phyloP scores from a whole-genome alignment of 805 yeast genomes.

The Wickerhamomyces canadensis region DNA sequence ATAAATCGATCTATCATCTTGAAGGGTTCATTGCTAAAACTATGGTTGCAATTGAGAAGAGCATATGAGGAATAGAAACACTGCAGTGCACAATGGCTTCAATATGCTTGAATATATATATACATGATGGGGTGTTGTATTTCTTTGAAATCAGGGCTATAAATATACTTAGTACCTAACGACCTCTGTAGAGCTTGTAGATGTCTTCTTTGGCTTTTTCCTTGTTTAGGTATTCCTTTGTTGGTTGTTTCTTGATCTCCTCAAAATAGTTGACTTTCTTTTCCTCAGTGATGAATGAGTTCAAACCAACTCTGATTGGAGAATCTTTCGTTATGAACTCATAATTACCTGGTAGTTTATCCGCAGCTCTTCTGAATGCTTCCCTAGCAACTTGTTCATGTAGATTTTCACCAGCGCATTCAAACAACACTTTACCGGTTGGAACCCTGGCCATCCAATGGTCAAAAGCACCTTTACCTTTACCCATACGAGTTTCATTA shows the following conservation, averaged over 20 bases:
- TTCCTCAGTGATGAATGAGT: constrained; percentile 41
- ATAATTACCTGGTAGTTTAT: constrained; percentile 86
- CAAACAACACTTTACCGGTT: constrained; percentile 89
- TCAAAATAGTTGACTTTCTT: constrained; percentile 48
- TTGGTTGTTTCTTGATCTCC: constrained; percentile 52
- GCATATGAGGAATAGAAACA: not conserved
- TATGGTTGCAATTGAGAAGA: constrained; percentile 67
- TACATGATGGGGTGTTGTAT: not conserved
- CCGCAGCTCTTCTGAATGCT: constrained; percentile 84
- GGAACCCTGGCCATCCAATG: constrained; percentile 97
- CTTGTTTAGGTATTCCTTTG: constrained; percentile 55
- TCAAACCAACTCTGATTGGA: constrained; percentile 67
- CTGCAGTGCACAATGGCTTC: too few relatives aligned
- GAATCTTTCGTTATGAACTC: constrained; percentile 70
- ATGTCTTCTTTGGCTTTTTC: constrained; percentile 44
- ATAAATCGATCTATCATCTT: constrained; percentile 85
- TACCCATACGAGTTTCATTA: constrained; percentile 99
- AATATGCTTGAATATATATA: not conserved
- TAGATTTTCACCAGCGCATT: constrained; percentile 65
- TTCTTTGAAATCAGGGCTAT: too few relatives aligned
- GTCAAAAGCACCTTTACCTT: constrained; percentile 96
- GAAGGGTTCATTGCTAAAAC: constrained; percentile 90
- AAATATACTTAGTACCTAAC: too few relatives aligned
- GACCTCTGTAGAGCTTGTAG: constrained; percentile 57
- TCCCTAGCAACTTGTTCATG: constrained; percentile 90